Percentiles rank a stretch among this genome's conserved stretches.
Conservation (phyloP, 805 yeast genomes). For the Ogataea thermomethanolica region DNA sequence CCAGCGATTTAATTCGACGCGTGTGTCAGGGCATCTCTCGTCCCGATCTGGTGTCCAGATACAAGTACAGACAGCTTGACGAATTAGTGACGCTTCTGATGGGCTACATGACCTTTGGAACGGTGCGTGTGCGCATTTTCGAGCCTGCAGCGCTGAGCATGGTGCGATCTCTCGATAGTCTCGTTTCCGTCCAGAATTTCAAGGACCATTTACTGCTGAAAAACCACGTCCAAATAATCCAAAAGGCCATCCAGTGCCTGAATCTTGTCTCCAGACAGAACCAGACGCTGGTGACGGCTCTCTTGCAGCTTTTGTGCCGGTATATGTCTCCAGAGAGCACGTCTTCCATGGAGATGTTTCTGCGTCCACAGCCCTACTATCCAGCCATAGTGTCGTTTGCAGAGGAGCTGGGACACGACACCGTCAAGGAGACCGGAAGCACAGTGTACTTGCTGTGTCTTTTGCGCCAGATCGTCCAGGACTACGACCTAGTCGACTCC, state of each 20-base stretch:
- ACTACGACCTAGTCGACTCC: background rate
- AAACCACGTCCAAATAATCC: constrained; percentile 19
- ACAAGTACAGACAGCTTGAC: constrained; percentile 29
- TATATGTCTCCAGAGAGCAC: constrained; percentile 1
- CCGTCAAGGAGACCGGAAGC: background rate
- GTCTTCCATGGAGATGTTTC: constrained; percentile 6
- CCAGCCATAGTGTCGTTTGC: background rate
- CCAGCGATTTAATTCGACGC: constrained; percentile 21
- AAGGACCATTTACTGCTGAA: constrained; percentile 24
- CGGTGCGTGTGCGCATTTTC: constrained; percentile 13
- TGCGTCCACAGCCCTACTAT: constrained; percentile 1
- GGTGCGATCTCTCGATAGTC: constrained; percentile 25
- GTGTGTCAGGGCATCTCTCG: constrained; percentile 13
- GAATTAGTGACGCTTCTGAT: constrained; percentile 20
- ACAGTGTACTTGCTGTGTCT: constrained; percentile 1
- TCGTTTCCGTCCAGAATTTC: constrained; percentile 26
- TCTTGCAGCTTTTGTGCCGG: background rate
- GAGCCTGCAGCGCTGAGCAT: constrained; percentile 32
- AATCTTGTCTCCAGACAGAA: background rate
- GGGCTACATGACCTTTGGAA: constrained; percentile 8
- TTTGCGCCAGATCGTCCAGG: constrained; percentile 1
- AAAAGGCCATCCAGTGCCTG: constrained; percentile 1
- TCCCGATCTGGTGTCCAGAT: constrained; percentile 14
- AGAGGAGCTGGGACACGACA: background rate
- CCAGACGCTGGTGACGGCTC: background rate